Percentiles rank a stretch among this genome's conserved stretches.
These are phyloP conservation scores for Allomyces arbusculus DNA, from an alignment of 192 early-diverging fungal genomes.

Conservation along the genomic window DNA sequence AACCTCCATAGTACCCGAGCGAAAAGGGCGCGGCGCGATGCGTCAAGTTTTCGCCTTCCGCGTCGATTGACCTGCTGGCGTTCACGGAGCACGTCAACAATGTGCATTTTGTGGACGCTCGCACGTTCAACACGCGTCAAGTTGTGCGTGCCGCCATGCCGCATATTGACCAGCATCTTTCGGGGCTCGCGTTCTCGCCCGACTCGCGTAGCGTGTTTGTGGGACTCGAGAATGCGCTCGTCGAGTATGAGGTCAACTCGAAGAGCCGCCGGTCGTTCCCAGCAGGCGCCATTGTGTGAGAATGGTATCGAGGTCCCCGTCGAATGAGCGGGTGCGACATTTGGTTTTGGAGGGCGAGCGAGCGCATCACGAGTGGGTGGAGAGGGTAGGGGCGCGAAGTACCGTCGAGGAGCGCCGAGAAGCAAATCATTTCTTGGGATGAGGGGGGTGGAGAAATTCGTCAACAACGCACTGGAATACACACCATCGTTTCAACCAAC, in stretches of 20 bases:
- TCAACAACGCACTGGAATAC: too few relatives aligned
- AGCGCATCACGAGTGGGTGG: too few relatives aligned
- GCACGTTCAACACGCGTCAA: conserved; percentile 67
- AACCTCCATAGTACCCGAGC: conserved; percentile 15
- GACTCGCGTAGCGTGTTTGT: conserved; percentile 72
- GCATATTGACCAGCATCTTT: conserved; percentile 53
- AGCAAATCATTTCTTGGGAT: too few relatives aligned
- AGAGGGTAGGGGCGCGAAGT: too few relatives aligned
- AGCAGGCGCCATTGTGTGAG: conserved; percentile 50
- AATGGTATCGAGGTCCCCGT: not conserved
- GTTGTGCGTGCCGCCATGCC: conserved; percentile 51
- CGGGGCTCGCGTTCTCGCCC: conserved; percentile 63
- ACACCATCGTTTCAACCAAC: too few relatives aligned
- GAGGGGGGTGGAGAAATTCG: too few relatives aligned
- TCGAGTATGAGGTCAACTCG: conserved; percentile 68
- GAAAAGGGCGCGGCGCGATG: conserved; percentile 54
- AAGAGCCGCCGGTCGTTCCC: conserved; percentile 59
- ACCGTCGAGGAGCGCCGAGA: too few relatives aligned
- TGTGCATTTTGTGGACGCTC: conserved; percentile 74
- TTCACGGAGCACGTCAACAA: conserved; percentile 73
- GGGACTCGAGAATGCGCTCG: conserved; percentile 59
- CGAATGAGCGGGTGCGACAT: too few relatives aligned
- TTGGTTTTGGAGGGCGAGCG: too few relatives aligned
- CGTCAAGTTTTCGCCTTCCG: conserved; percentile 81
- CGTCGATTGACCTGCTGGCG: conserved; percentile 66